Base-by-base conservation (phyloP, 108 stramenopile species). In the Fragilariopsis cylindrus region DNA sequence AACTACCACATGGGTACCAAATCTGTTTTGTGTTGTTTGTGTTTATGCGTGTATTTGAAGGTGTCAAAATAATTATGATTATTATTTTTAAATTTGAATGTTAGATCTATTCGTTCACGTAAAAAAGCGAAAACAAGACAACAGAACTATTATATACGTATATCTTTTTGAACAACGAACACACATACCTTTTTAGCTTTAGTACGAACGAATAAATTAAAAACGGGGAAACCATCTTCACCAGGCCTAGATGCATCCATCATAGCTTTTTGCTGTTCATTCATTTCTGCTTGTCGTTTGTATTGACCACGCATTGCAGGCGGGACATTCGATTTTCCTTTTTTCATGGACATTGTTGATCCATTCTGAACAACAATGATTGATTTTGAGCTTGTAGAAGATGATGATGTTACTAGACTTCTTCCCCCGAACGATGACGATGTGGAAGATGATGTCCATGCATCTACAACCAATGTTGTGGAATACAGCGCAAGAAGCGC, bases 1-100 rank as follows among this genome's bases (percentile, higher is more conserved):
- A 92, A 50, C 80, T 80, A 40, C 94, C 94, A 67, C 94, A 95
- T 42, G 94, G 94, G 64, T 95, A 95, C 94, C 94, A 95, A 79
- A 94, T 90, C 85, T 90, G 42, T 9, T 30, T 30, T 30, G 30
- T 30, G 30, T 30, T 30, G 30, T 30, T 30, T 30, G 30, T 30
- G 30, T 30, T 30, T 30, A 30, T 30, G 30, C 30, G 30, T 30
- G 30, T 30, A 30, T 30, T 30, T 30, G 30, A 30, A 30, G 30
- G 30, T 30, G 30, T 30, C 30, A 30, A 30, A 30, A 30, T 30
- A 30, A 30, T 30, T 30, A 30, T 30, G 50, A 52, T 52, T 2
- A 13, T 52, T 52, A 52, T 52, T 52, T 52, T 13, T 1, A 52
- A 63, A 63, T 45, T n/a, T 12, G 44, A 68, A 47, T 12, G 13